Evolutionary conservation across 352 stramenopile genomes (phyloP), one percentile per base, ranked within the genome.

Genomic region (Peronospora destructor): DNA sequence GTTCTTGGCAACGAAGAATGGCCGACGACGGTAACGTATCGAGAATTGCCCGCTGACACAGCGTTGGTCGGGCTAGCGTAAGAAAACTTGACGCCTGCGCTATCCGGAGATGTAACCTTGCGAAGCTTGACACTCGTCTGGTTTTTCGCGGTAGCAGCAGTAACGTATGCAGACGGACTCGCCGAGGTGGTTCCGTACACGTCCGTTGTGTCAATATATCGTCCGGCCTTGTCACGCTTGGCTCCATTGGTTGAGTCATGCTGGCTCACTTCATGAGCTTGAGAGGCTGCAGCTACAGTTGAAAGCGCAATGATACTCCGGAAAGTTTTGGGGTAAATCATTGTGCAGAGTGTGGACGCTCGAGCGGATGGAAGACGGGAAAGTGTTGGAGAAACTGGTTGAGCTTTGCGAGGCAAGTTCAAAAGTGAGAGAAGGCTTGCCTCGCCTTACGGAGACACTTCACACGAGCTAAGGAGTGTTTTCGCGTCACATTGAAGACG

Each of bases 281-380:
- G 63, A 14, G 68, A 53, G 12, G 66, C 51, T 12, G 64, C 62
- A 26, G 66, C 60, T 41, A 76, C 63, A 28, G 66, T 75, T 25
- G 71, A 70, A 45, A 83, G 62, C 47, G 68, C 61, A 60, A 79
- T 83, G 64, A 83, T 66, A 17, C 68, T 64, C 47, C 64, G 69
- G 53, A 83, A 77, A 41, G 63, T 54, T 66, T 77, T 83, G 36
- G 66, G 63, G 61, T 83, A 83, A 58, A 83, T 78, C 72, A 80
- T 82, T 30, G 26, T 30, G 8, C 26, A 30, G n/a, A n/a, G n/a
- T n/a, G n/a, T n/a, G n/a, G n/a, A n/a, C n/a, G 26, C 26, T 30
- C 7, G 26, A 13, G 28, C 6, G 28, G 28, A 12, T 12, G 3
- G 0, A 32, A 32, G 10, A 6, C 28, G 6, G 1, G 28, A 3